Conservation (phyloP, 208 protist species). For the Acanthamoeba healyi region DNA sequence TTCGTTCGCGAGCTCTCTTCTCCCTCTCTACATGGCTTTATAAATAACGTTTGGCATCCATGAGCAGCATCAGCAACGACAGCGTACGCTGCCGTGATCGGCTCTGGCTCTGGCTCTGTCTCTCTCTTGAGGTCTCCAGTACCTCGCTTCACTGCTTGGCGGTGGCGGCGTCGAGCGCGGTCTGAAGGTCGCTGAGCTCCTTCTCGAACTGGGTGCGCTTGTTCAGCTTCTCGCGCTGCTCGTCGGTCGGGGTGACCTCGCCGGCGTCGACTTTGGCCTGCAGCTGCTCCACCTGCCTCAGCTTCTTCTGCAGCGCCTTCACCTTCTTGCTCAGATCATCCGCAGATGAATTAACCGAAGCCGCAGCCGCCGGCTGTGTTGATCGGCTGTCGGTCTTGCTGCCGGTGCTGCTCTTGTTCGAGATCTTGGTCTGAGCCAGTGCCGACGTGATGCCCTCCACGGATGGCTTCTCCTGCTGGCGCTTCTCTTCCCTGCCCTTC, state of each 20-base stretch:
- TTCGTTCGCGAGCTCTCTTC: not conserved
- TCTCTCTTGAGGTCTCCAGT: not conserved
- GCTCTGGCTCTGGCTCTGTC: not conserved
- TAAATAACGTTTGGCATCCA: conserved; percentile 39
- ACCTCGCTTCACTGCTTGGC: not conserved
- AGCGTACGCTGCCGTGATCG: not conserved
- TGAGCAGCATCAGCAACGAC: no score
- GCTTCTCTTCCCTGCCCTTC: conserved; percentile 49
- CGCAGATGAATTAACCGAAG: not conserved
- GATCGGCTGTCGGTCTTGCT: conserved; percentile 22
- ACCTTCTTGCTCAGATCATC: conserved; percentile 72
- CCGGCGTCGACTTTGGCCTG: conserved; percentile 55
- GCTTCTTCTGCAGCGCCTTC: conserved; percentile 71
- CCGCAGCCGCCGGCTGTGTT: not conserved
- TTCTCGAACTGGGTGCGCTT: conserved; percentile 57
- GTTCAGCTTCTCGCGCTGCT: conserved; percentile 68
- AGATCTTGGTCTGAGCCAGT: not conserved
- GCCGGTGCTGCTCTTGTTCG: not conserved
- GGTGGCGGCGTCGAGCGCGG: conserved; percentile 21
- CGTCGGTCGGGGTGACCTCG: conserved; percentile 33
- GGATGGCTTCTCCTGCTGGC: not conserved
- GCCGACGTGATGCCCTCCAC: not conserved
- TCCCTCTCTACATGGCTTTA: not conserved
- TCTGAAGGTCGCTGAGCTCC: conserved; percentile 56
- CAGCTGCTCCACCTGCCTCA: conserved; percentile 54